Evolutionary conservation across 2,329 filamentous ascomycete species (phyloP), one percentile per base, ranked within the genome.

Genomic region (Pseudogymnoascus sp.): DNA sequence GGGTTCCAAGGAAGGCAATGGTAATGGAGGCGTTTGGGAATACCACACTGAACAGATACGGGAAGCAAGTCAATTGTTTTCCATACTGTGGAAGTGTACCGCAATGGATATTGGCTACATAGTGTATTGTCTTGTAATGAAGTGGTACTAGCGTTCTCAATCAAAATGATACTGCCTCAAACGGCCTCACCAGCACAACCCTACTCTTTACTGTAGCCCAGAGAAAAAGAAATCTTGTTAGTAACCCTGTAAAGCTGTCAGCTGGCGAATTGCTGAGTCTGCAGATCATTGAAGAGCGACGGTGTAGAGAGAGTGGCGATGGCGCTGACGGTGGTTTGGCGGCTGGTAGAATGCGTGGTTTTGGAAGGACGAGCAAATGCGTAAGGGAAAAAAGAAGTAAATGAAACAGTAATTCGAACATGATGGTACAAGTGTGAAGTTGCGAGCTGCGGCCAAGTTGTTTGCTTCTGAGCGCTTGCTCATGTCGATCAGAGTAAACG

Each of bases 71-170:
- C 16, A 55, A 55, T 12, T 28, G 14, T 52, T 52, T 52, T 28
- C 23, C 41, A 28, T 21, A 3, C 14, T 16, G 45, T 18, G 28
- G 28, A 33, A 33, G 11, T 14, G 28, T 11, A 14, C 28, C 33
- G n/a, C 49, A 55, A 55, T 55, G 11, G 28, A 18, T 16, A 35
- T 33, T 55, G 49, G 28, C 14, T 55, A 55, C 49, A 33, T 55
- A 55, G 28, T 55, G 49, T 55, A 55, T 55, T 55, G 25, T 55
- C 16, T 35, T 55, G 49, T 55, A 55, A 55, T 55, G 49, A 55
- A 35, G n/a, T 55, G 28, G 28, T 52, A 45, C 12, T 5, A 45
- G 6, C 21, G 41, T 31, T 52, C 28, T 33, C 43, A 16, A 11
- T 28, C 12, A 21, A 55, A 55, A 55, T 2, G 5, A 55, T 33